A percentile compares a stretch with the other conserved stretches of the same genome.
These are phyloP conservation scores for Waltergamsia citrina DNA, from an alignment of 2,329 filamentous ascomycete species.

Conservation along the genomic window DNA sequence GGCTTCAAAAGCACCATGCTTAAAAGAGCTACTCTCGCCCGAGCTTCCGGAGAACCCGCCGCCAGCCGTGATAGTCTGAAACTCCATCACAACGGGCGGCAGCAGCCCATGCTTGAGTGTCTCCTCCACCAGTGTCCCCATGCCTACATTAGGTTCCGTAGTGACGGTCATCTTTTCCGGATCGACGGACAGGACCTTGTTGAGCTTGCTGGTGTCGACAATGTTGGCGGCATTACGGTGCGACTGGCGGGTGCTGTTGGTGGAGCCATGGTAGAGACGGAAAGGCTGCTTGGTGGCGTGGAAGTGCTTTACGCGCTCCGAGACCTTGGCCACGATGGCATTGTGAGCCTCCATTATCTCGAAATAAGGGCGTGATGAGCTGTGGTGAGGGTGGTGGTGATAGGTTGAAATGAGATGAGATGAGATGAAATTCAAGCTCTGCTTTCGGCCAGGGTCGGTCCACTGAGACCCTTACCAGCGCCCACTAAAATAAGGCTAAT, in stretches of 20 bases:
- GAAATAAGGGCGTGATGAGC: too few relatives aligned
- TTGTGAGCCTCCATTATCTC: slow-evolving; percentile 39
- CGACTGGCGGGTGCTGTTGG: slow-evolving; percentile 61
- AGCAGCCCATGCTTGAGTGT: slow-evolving; percentile 47
- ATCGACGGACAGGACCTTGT: slow-evolving; percentile 54
- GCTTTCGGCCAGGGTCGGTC: too few relatives aligned
- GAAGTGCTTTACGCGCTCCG: slow-evolving; percentile 33
- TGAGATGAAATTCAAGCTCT: too few relatives aligned
- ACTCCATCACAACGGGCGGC: slow-evolving; percentile 61
- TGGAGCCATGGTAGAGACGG: slow-evolving; percentile 69
- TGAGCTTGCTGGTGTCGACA: slow-evolving; percentile 58
- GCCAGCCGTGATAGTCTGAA: slow-evolving; percentile 62
- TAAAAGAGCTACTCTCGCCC: slow-evolving; percentile 60
- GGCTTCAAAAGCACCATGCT: slow-evolving; percentile 55
- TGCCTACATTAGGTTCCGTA: slow-evolving; percentile 63
- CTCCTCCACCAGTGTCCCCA: slow-evolving; percentile 52
- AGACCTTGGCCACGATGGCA: slow-evolving; percentile 29
- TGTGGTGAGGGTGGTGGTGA: background rate
- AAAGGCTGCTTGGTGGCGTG: slow-evolving; percentile 42
- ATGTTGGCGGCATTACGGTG: slow-evolving; percentile 39
- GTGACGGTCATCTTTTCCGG: slow-evolving; percentile 40
- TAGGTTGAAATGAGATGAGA: background rate
- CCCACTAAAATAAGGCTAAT: too few relatives aligned
- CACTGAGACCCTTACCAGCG: too few relatives aligned
- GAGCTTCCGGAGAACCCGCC: slow-evolving; percentile 59